These are phyloP conservation scores for Rhypophila decipiens DNA, from an alignment of 495 filamentous ascomycete genomes.

Conservation along the genomic window DNA sequence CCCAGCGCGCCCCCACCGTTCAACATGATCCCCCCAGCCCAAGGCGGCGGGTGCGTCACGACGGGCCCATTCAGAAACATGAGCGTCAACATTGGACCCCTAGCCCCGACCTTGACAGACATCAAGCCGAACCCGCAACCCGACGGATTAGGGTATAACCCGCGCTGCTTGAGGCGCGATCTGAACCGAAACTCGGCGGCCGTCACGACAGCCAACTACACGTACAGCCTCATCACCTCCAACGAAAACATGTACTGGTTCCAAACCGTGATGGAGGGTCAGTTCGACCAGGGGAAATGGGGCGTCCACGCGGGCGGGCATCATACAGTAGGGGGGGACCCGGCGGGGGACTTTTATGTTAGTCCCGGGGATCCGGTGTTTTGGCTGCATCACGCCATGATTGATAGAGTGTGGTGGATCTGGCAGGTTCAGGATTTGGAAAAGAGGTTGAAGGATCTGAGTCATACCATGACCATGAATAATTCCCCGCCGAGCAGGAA, in stretches of 20 bases:
- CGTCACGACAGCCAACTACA: constrained; percentile 23
- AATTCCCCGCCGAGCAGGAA: constrained; percentile 21
- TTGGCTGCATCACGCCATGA: constrained; percentile 60
- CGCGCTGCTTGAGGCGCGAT: constrained; percentile 61
- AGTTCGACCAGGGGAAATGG: constrained; percentile 21
- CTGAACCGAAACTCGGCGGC: constrained; percentile 49
- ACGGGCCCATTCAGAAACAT: constrained; percentile 51
- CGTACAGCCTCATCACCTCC: constrained; percentile 34
- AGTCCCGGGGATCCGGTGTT: constrained; percentile 62
- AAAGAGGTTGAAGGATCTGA: constrained; percentile 26
- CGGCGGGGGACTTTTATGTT: constrained; percentile 48
- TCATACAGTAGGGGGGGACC: constrained; percentile 33
- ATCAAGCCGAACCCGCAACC: constrained; percentile 30
- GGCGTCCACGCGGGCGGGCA: constrained; percentile 62
- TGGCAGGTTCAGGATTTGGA: constrained; percentile 59
- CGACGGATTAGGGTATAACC: constrained; percentile 46
- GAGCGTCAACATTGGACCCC: constrained; percentile 18
- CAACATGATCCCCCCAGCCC: constrained; percentile 35
- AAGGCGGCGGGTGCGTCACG: constrained; percentile 61
- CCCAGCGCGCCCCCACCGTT: constrained; percentile 15
- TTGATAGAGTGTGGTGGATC: constrained; percentile 63
- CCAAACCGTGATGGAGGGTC: constrained; percentile 34
- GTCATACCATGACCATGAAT: constrained; percentile 16
- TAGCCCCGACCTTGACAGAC: constrained; percentile 20
- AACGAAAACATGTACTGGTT: constrained; percentile 46